Base-by-base conservation (phyloP, 1,284 basidiomycete genomes). In the Boletus chippewaensis region DNA sequence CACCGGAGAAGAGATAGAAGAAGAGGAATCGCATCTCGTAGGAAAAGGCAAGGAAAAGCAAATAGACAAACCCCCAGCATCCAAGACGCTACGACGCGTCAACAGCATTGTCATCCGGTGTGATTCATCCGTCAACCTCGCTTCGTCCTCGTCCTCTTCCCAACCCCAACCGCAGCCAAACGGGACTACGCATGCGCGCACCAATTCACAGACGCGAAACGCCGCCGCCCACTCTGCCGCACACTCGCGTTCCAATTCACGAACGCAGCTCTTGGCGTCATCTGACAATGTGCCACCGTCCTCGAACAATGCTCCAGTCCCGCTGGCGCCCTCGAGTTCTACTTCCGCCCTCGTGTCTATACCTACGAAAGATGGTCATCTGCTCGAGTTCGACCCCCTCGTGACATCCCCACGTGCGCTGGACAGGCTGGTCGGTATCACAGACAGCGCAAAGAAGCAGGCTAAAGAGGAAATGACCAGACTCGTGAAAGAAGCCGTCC, bases 301-400 rank as follows among this genome's bases (percentile, higher is more conserved):
- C 32, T 46, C 59, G 51, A 57, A 57, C 22, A 35, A 46, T 3
- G 31, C 44, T 0, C 51, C 51, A 8, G 44, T 32, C 9, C 50
- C 57, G 5, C 53, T 59, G 4, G 43, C 40, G 3, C 47, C 56
- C 35, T 59, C 59, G 44, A 47, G 60, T 40, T 62, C 62, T 41
- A 48, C 57, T 32, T 72, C 73, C 3, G 75, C 78, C 12, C 73
- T 81, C 24, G 80, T 88, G 5, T 79, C 83, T 1, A 81, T 89
- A 15, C 81, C 84, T 4, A 89, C 83, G 0, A 79, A 76, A 48
- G 84, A 87, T 58, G 87, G 87, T 0, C 82, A 84, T 58, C 63
- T 86, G 11, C 72, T 91, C n/a, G 84, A 87, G 66, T 87, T 91
- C 58, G 83, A 90, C 59, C 85, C 87, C 5, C 68, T 89, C 40